Conservation (phyloP, 164 flowering plant species). For the Tinospora cordifolia region DNA sequence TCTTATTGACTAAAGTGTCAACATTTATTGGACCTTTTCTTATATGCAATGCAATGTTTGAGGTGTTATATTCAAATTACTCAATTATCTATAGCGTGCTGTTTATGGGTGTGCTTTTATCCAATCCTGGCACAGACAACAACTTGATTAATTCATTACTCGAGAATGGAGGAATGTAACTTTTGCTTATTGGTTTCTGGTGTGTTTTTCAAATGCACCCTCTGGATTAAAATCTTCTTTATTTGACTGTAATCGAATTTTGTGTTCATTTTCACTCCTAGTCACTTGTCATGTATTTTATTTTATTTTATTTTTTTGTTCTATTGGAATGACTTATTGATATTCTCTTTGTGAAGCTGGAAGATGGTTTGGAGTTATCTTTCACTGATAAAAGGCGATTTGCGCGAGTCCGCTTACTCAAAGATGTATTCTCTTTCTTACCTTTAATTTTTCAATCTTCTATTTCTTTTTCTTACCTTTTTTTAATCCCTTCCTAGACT, state of each 20-base stretch:
- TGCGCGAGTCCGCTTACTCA: conserved; percentile 92
- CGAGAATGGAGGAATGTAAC: neutral
- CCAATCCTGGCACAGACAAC: too few species aligned
- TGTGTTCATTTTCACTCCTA: neutral
- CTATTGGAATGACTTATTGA: neutral
- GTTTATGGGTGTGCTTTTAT: too few species aligned
- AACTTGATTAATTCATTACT: neutral
- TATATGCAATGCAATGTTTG: too few species aligned
- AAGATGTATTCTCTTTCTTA: conserved; percentile 57
- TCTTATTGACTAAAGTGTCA: too few species aligned
- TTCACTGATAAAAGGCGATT: conserved; percentile 97
- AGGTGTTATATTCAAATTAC: too few species aligned
- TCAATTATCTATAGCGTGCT: too few species aligned
- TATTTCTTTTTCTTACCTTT: neutral
- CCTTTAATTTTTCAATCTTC: neutral
- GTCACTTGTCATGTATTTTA: neutral
- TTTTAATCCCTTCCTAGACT: neutral
- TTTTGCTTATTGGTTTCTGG: neutral
- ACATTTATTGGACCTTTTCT: too few species aligned
- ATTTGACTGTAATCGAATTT: neutral
- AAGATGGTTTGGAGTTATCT: conserved; percentile 89
- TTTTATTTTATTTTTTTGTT: neutral
- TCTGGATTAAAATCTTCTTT: neutral
- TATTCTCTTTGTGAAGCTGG: conserved; percentile 54
- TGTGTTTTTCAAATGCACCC: neutral